Conservation (phyloP, 257 asterid genomes). For the Euphrasia confusa region DNA sequence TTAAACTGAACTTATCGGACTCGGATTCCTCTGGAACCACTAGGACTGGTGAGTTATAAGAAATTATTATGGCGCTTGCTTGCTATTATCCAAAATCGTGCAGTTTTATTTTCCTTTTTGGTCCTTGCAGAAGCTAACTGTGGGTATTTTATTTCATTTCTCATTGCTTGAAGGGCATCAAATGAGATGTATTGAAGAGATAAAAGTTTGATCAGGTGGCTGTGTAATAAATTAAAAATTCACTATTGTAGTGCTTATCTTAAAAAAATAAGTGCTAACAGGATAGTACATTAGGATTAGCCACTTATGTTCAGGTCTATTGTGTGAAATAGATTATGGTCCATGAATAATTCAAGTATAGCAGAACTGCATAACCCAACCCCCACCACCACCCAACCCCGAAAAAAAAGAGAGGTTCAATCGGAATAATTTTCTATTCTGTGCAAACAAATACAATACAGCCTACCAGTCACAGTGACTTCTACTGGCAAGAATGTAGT, state of each 20-base stretch:
- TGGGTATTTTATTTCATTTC: constrained; percentile 20
- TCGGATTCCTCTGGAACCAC: constrained; percentile 48
- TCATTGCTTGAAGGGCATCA: constrained; percentile 20
- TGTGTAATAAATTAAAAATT: background rate
- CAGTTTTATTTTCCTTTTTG: constrained; percentile 18
- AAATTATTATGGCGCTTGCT: constrained; percentile 12
- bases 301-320: constrained; percentile 13
- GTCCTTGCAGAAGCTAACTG: constrained; percentile 18
- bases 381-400: no score
- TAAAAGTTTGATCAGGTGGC: constrained; percentile 10
- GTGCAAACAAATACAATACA: no score
- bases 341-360: constrained; percentile 6
- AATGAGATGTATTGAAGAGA: constrained; percentile 10
- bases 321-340: constrained; percentile 7
- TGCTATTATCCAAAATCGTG: background rate
- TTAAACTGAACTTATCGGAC: constrained; percentile 48
- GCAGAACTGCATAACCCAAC: background rate
- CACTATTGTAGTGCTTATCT: constrained; percentile 8
- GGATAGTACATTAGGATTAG: constrained; percentile 1
- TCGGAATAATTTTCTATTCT: no score
- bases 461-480: no score
- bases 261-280: constrained; percentile 4
- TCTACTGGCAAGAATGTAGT: background rate
- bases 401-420: no score
- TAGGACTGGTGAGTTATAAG: constrained; percentile 51